These are phyloP conservation scores for Candida albicans DNA, from an alignment of 1,139 yeast species.

Conservation along the genomic window DNA sequence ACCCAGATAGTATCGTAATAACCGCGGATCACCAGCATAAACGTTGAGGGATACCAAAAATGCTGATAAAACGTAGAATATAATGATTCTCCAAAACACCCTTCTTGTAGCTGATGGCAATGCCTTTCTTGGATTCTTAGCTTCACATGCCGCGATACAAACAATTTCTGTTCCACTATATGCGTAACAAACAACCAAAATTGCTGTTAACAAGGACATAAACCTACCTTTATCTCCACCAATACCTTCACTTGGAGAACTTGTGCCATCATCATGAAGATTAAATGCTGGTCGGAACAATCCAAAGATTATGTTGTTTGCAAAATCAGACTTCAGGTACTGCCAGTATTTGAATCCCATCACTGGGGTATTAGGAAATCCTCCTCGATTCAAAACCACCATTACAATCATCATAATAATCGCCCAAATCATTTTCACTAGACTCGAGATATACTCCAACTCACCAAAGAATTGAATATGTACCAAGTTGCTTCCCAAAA, in stretches of 20 bases:
- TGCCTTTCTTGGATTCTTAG: slow-evolving; percentile 75
- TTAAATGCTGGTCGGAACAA: slow-evolving; percentile 72
- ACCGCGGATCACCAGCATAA: slow-evolving; percentile 74
- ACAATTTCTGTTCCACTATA: slow-evolving; percentile 83
- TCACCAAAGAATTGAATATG: slow-evolving; percentile 78
- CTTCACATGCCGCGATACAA: slow-evolving; percentile 84
- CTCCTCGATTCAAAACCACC: slow-evolving; percentile 59
- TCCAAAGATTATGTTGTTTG: slow-evolving; percentile 58
- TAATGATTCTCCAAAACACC: slow-evolving; percentile 69
- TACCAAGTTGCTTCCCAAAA: slow-evolving; percentile 55
- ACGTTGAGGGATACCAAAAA: slow-evolving; percentile 70
- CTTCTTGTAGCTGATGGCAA: slow-evolving; percentile 76
- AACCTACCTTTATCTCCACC: slow-evolving; percentile 67
- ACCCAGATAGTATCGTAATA: slow-evolving; percentile 52
- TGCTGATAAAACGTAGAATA: slow-evolving; percentile 70
- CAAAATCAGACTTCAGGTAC: slow-evolving; percentile 47
- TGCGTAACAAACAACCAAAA: slow-evolving; percentile 67
- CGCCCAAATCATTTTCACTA: slow-evolving; percentile 58
- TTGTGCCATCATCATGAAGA: slow-evolving; percentile 51
- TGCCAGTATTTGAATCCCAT: slow-evolving; percentile 74
- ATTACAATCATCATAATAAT: slow-evolving; percentile 59
- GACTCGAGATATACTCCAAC: slow-evolving; percentile 63
- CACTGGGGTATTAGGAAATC: slow-evolving; percentile 41
- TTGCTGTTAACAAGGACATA: slow-evolving; percentile 62
- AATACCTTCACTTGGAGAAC: slow-evolving; percentile 47